These are phyloP conservation scores for Pythium aquatile DNA, from an alignment of 352 stramenopile species.

Conservation along the genomic window DNA sequence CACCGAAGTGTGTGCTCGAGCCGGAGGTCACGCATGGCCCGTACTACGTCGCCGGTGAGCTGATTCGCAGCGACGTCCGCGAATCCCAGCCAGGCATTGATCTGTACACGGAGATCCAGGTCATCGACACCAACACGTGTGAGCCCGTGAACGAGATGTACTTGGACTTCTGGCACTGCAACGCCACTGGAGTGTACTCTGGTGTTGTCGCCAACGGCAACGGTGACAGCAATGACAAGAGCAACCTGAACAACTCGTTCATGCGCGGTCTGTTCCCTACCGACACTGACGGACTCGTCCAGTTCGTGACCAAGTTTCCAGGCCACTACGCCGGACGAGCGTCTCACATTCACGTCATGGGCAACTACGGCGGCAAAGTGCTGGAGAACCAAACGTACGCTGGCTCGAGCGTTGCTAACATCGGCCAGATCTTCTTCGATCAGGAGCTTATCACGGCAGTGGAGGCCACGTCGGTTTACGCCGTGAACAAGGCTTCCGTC, in stretches of 20 bases:
- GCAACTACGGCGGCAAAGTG: constrained; percentile 15
- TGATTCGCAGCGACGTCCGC: constrained; percentile 15
- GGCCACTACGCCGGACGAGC: constrained; percentile 16
- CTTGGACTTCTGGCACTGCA: constrained; percentile 26
- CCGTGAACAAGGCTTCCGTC: background rate
- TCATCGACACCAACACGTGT: constrained; percentile 20
- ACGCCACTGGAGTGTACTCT: constrained; percentile 20
- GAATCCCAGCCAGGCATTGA: constrained; percentile 17
- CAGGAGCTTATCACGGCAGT: constrained; percentile 14
- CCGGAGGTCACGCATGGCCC: constrained; percentile 14
- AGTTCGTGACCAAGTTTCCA: constrained; percentile 25
- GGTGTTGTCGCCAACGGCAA: constrained; percentile 15
- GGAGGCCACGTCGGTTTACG: constrained; percentile 1
- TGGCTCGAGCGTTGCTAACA: constrained; percentile 8
- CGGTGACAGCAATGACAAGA: constrained; percentile 12
- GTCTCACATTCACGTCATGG: constrained; percentile 17
- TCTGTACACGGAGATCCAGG: constrained; percentile 16
- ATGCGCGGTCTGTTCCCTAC: constrained; percentile 12
- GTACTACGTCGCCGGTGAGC: constrained; percentile 20
- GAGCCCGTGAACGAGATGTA: constrained; percentile 10
- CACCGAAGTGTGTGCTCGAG: constrained; percentile 7
- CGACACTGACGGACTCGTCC: constrained; percentile 13
- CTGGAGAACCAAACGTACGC: constrained; percentile 18
- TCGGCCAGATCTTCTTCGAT: constrained; percentile 25
- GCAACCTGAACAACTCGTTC: constrained; percentile 18